A percentile compares a stretch with the other conserved stretches of the same genome.
Evolutionary conservation across 1,284 basidiomycete genomes (phyloP).

Genomic region (Malassezia psittaci): DNA sequence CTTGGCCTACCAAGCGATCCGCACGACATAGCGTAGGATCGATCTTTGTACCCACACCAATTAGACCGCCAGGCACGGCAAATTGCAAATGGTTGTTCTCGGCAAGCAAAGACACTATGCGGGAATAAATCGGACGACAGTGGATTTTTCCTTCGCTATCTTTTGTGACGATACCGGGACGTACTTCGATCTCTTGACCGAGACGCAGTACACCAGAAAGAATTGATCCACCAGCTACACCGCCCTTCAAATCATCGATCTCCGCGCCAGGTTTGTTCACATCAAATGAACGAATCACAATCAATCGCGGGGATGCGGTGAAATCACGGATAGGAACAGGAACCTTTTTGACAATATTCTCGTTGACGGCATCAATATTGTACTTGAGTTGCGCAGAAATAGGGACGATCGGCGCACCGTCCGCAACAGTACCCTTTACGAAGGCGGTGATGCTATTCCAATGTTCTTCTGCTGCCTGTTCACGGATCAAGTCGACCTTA

Average conservation of each 20-base stretch:
- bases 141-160: slow-evolving; percentile 78
- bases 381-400: slow-evolving; percentile 97
- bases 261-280: slow-evolving; percentile 98
- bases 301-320: slow-evolving; percentile 75
- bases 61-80: slow-evolving; percentile 91
- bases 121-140: slow-evolving; percentile 86
- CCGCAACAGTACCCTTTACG: slow-evolving; percentile 69
- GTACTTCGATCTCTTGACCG: slow-evolving; percentile 90
- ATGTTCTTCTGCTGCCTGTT: slow-evolving; percentile 45
- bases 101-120: slow-evolving; percentile 80
- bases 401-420: slow-evolving; percentile 91
- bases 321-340: slow-evolving; percentile 91
- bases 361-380: slow-evolving; percentile 99
- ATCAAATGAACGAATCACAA: slow-evolving; percentile 99
- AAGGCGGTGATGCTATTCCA: slow-evolving; percentile 44
- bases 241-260: slow-evolving; percentile 92
- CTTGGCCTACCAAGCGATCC: slow-evolving; percentile 91
- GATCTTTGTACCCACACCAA: slow-evolving; percentile 93
- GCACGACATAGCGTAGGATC: slow-evolving; percentile 94
- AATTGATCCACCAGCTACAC: slow-evolving; percentile 94
- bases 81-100: slow-evolving; percentile 90
- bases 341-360: slow-evolving; percentile 94
- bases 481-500: slow-evolving; percentile 48
- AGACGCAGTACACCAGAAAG: slow-evolving; percentile 79
- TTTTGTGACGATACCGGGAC: slow-evolving; percentile 93